Base-by-base conservation (phyloP, 345 rosid species). In the Eucalyptus polybractea region DNA sequence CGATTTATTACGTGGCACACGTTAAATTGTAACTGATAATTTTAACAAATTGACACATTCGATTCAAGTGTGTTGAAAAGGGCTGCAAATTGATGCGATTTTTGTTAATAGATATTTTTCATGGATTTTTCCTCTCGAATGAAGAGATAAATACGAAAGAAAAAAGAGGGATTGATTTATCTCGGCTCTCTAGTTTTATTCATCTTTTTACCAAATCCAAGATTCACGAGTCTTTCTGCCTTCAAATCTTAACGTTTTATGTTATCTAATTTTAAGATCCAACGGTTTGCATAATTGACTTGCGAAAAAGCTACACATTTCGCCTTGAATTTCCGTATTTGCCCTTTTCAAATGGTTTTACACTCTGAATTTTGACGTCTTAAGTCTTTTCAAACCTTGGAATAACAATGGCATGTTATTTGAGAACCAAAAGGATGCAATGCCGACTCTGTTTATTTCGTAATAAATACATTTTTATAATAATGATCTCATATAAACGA, bases 361-460 rank as follows among this genome's bases (percentile, higher is more conserved):
- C 47, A 6, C 15, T 6, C 4, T 40, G 27, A 76, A 40, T 76
- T 76, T 72, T 42, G 4, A 72, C 37, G 14, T 72, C 83, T 7
- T n/a, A 65, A 65, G 19, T n/a, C 37, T 65, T n/a, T n/a, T 14
- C 76, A 65, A 65, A 37, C 14, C 45, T 72, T 4, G 14, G 2
- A 10, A 72, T 37, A 37, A 24, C 22, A 72, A 21, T 37, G 15
- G 45, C 14, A 21, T 10, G 27, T 72, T 12, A 7, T 72, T 40
- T 37, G 47, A 37, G 47, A 21, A 37, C 83, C 4, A 21, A 76
- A 37, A 72, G 7, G 45, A 14, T 40, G 29, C 15, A 40, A 37
- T 10, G 7, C 13, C 2, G 1, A 62, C 31, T 27, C 0, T 6
- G 4, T 1, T 27, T 62, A 62, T 27, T 62, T 62, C 4, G 0